phyloP scores from a whole-genome alignment of 176 grass and related monocot genomes.

The Canna indica region DNA sequence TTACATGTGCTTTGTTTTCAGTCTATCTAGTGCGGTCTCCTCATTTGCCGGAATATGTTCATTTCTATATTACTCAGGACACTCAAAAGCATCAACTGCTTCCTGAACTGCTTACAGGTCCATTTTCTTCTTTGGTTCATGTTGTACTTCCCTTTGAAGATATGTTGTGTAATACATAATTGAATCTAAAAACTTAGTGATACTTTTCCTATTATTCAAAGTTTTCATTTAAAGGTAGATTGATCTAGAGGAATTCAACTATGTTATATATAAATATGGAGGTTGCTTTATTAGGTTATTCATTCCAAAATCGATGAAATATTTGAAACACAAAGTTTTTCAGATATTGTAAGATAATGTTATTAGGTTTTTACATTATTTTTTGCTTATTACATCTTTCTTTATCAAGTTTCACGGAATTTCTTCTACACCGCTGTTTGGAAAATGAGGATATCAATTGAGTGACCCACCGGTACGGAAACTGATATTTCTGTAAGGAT shows the following conservation, averaged over 20 bases:
- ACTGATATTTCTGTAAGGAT: too few species aligned
- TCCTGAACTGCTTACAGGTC: conserved; percentile 23
- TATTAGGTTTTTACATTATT: too few species aligned
- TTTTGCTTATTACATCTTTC: too few species aligned
- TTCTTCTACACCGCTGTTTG: too few species aligned
- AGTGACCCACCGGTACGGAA: too few species aligned
- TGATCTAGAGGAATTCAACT: not conserved
- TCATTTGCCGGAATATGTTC: not conserved
- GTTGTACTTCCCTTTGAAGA: not conserved
- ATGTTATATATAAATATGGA: not conserved
- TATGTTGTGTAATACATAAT: too few species aligned
- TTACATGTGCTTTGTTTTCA: not conserved
- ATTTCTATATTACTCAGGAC: conserved; percentile 20
- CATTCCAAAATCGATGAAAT: not conserved
- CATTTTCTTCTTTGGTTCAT: not conserved
- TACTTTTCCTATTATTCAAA: not conserved
- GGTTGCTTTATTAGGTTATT: not conserved
- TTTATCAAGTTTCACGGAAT: too few species aligned
- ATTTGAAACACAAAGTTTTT: not conserved
- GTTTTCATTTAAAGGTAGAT: not conserved
- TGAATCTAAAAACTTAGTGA: not conserved
- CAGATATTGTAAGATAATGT: too few species aligned
- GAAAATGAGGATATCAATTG: too few species aligned
- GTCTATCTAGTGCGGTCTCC: not conserved
- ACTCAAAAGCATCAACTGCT: conserved; percentile 24